A percentile compares a stretch with the other conserved stretches of the same genome.
These are phyloP conservation scores for Talaromyces sp. DNA, from an alignment of 2,329 filamentous ascomycete species.

Conservation along the genomic window DNA sequence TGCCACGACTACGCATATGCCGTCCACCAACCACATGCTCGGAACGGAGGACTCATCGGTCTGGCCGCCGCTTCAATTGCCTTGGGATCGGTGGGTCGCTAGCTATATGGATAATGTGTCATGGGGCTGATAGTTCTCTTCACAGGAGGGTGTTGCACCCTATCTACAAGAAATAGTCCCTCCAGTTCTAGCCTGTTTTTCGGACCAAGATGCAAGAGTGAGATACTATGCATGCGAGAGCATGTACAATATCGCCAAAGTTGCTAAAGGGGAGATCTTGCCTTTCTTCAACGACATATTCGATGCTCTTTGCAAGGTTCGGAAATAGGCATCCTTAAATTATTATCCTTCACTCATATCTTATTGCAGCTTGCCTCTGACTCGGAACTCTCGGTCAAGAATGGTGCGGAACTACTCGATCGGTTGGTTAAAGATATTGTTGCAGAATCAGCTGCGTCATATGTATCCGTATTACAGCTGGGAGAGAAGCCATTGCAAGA, in stretches of 20 bases:
- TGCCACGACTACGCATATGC: constrained; percentile 98
- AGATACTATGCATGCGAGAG: constrained; percentile 98
- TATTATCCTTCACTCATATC: constrained; percentile 18
- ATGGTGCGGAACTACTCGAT: constrained; percentile 91
- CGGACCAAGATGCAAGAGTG: constrained; percentile 94
- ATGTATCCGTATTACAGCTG: constrained; percentile 77
- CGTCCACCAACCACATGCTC: constrained; percentile 90
- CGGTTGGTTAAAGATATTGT: constrained; percentile 95
- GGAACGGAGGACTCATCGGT: constrained; percentile 94
- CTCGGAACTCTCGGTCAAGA: constrained; percentile 95
- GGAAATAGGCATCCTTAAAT: constrained; percentile 18
- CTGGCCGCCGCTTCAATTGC: constrained; percentile 94
- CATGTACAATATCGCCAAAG: constrained; percentile 99
- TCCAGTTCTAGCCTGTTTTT: constrained; percentile 94
- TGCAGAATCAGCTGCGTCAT: constrained; percentile 88
- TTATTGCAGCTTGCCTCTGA: constrained; percentile 79
- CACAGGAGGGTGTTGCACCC: constrained; percentile 72
- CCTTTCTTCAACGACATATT: constrained; percentile 99
- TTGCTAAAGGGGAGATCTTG: constrained; percentile 94
- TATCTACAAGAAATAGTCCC: constrained; percentile 94
- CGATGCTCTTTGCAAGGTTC: constrained; percentile 90
- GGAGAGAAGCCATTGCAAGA: constrained; percentile 24
- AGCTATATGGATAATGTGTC: constrained; percentile 16
- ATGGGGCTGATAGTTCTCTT: constrained; percentile 21
- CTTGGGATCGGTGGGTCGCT: constrained; percentile 70